These are phyloP conservation scores for Aspergillus baeticus DNA, from an alignment of 495 filamentous ascomycete genomes.

Conservation along the genomic window DNA sequence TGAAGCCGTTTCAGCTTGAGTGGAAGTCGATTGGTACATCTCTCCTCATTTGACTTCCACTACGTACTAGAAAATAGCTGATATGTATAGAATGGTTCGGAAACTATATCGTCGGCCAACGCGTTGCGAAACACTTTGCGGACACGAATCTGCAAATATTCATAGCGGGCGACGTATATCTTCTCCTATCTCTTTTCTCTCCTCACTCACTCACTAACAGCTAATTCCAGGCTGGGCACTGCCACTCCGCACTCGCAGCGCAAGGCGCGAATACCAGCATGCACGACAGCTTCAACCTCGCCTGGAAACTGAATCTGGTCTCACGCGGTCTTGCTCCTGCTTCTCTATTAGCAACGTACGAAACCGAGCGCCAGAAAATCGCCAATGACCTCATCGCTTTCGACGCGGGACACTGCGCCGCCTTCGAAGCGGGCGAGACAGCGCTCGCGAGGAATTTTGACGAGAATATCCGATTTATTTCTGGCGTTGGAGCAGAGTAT, in stretches of 20 bases:
- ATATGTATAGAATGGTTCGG: slow-evolving; percentile 55
- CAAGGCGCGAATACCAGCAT: slow-evolving; percentile 88
- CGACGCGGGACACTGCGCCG: slow-evolving; percentile 57
- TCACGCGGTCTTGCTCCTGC: slow-evolving; percentile 57
- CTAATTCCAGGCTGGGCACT: slow-evolving; percentile 60
- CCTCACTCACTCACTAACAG: not conserved
- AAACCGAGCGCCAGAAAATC: slow-evolving; percentile 68
- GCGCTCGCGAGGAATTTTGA: slow-evolving; percentile 61
- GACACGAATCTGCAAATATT: slow-evolving; percentile 66
- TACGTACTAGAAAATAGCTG: not conserved
- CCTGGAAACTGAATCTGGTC: slow-evolving; percentile 79
- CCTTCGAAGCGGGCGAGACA: slow-evolving; percentile 57
- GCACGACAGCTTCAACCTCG: slow-evolving; percentile 76
- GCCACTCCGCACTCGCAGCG: slow-evolving; percentile 83
- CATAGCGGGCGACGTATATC: slow-evolving; percentile 73
- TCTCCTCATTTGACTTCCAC: no score
- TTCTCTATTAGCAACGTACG: slow-evolving; percentile 68
- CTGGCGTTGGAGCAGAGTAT: slow-evolving; percentile 66
- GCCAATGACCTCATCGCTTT: slow-evolving; percentile 74
- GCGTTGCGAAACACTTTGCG: slow-evolving; percentile 68
- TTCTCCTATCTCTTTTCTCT: no score
- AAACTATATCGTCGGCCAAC: slow-evolving; percentile 67
- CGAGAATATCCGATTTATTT: slow-evolving; percentile 66
- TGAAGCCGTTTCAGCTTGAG: slow-evolving; percentile 65
- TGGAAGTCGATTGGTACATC: slow-evolving; percentile 54